These are phyloP conservation scores for Lagenaria siceraria DNA, from an alignment of 306 rosid genomes.

Conservation along the genomic window DNA sequence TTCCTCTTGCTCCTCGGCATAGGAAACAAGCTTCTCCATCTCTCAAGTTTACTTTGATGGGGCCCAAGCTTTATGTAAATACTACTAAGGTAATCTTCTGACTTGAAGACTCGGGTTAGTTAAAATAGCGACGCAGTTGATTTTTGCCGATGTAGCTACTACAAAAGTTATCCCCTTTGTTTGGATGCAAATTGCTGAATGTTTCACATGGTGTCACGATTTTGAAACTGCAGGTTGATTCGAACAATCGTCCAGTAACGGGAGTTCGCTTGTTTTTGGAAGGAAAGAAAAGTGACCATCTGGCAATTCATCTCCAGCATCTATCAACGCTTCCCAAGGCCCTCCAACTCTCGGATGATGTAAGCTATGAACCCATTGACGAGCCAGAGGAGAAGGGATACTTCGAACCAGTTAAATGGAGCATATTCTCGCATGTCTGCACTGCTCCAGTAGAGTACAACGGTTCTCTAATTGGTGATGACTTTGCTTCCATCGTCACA, in stretches of 20 bases:
- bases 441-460: constrained; percentile 64
- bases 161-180: not conserved
- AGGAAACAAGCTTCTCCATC: constrained; percentile 51
- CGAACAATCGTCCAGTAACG: constrained; percentile 65
- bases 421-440: constrained; percentile 70
- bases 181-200: not conserved
- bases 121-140: not conserved
- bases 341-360: constrained; percentile 48
- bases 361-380: constrained; percentile 28
- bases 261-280: constrained; percentile 73
- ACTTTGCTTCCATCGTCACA: constrained; percentile 58
- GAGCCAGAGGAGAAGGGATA: constrained; percentile 45
- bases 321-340: constrained; percentile 51
- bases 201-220: not conserved
- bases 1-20: constrained; percentile 56
- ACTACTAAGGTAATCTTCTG: constrained; percentile 49
- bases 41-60: constrained; percentile 66
- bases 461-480: constrained; percentile 33
- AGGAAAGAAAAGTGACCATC: constrained; percentile 59
- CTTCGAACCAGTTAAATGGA: constrained; percentile 66
- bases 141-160: not conserved
- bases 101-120: not conserved
- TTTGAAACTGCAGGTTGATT: constrained; percentile 36
- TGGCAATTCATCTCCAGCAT: constrained; percentile 87
- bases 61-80: constrained; percentile 84